Percentiles rank a stretch among this genome's conserved stretches.
Evolutionary conservation across 306 rosid species (phyloP).

Genomic region (Astragalus glycyphyllos): DNA sequence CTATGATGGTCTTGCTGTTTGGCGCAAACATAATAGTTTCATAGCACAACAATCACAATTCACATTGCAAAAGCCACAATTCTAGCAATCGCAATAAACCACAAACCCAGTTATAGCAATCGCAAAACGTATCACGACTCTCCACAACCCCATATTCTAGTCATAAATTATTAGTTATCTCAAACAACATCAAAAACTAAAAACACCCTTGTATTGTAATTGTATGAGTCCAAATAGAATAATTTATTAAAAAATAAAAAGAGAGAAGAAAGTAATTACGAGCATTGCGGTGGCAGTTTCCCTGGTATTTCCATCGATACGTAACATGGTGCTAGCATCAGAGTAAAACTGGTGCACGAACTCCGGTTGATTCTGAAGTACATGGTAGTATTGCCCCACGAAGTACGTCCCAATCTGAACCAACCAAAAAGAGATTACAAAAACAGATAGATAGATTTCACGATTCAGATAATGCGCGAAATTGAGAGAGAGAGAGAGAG

Average conservation of each 20-base stretch:
- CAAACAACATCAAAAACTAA: neutral
- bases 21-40: neutral
- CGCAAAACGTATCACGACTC: neutral
- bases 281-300: slow-evolving; percentile 89
- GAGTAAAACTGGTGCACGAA: slow-evolving; percentile 92
- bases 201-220: neutral
- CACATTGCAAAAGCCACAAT: neutral
- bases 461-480: neutral
- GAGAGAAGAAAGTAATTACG: slow-evolving; percentile 43
- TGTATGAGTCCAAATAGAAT: neutral
- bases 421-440: neutral
- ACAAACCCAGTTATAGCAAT: neutral
- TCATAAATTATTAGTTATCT: neutral
- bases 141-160: neutral
- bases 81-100: neutral
- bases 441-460: neutral
- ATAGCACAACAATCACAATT: neutral
- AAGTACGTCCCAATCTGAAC: slow-evolving; percentile 92
- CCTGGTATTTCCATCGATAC: slow-evolving; percentile 71
- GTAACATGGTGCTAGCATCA: slow-evolving; percentile 88
- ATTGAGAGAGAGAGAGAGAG: neutral
- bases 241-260: neutral
- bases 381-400: slow-evolving; percentile 94
- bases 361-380: slow-evolving; percentile 90
- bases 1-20: neutral